Percentiles rank a stretch among this genome's conserved stretches.
Evolutionary conservation across 352 stramenopile species (phyloP).

Genomic region (Hyaloperonospora brassicae): DNA sequence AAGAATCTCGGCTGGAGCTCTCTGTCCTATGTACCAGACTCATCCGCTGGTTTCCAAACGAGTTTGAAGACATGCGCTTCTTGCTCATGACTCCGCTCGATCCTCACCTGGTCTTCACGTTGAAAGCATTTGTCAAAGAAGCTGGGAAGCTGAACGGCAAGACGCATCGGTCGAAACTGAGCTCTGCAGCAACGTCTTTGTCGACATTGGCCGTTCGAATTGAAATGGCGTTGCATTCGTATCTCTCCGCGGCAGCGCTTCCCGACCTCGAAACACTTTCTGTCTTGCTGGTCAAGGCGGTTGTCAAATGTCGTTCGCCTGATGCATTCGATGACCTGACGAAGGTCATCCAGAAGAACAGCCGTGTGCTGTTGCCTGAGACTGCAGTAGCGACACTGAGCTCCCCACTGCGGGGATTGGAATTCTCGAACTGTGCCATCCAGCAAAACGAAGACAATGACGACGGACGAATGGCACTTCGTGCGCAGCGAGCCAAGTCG

Average conservation of each 20-base stretch:
- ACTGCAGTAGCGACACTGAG: slow-evolving; percentile 13
- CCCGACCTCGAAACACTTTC: slow-evolving; percentile 33
- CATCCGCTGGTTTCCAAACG: slow-evolving; percentile 38
- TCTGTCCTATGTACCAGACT: slow-evolving; percentile 34
- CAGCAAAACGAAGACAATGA: slow-evolving; percentile 12
- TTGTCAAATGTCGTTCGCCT: slow-evolving; percentile 31
- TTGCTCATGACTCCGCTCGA: slow-evolving; percentile 29
- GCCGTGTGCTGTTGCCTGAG: slow-evolving; percentile 19
- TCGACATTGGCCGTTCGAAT: slow-evolving; percentile 22
- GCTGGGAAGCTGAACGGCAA: slow-evolving; percentile 7
- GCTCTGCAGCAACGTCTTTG: slow-evolving; percentile 6
- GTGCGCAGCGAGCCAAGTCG: slow-evolving; percentile 18
- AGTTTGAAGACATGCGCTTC: slow-evolving; percentile 22
- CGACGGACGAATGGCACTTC: slow-evolving; percentile 6
- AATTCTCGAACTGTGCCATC: slow-evolving; percentile 18
- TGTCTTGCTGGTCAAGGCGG: slow-evolving; percentile 27
- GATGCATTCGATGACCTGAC: slow-evolving; percentile 23
- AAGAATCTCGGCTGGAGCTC: slow-evolving; percentile 35
- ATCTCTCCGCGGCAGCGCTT: slow-evolving; percentile 21
- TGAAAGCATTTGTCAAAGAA: slow-evolving; percentile 34
- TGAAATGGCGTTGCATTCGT: slow-evolving; percentile 33
- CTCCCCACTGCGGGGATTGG: slow-evolving; percentile 23
- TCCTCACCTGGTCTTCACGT: slow-evolving; percentile 22
- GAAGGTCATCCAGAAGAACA: slow-evolving; percentile 26
- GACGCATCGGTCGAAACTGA: slow-evolving; percentile 8